Conservation (phyloP, 139 green algal genomes). For the Spirogloea muscicola region DNA sequence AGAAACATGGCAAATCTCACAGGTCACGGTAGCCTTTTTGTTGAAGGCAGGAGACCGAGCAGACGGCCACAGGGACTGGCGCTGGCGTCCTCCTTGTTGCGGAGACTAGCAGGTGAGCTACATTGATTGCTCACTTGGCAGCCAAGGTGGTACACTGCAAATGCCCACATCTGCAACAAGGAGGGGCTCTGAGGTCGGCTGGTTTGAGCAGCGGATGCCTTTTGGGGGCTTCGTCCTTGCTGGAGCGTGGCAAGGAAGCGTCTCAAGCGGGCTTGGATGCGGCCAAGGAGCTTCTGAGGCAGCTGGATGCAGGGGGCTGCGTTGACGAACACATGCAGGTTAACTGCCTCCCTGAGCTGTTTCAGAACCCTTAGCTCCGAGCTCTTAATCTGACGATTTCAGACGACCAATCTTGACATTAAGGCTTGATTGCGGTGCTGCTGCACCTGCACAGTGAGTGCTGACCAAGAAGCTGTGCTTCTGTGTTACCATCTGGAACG, state of each 20-base stretch:
- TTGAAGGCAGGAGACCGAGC: constrained; percentile 9
- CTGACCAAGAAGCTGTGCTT: not conserved
- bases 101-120: constrained; percentile 10
- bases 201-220: not conserved
- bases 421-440: not conserved
- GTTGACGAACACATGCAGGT: constrained; percentile 48
- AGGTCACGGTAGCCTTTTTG: no score
- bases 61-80: not conserved
- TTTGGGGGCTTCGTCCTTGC: constrained; percentile 37
- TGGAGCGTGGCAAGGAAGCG: constrained; percentile 45
- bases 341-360: not conserved
- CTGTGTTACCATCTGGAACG: not conserved
- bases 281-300: constrained; percentile 59
- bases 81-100: constrained; percentile 13
- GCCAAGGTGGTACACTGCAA: not conserved
- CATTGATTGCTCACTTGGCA: not conserved
- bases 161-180: not conserved
- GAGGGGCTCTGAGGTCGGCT: not conserved
- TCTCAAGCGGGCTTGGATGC: constrained; percentile 51
- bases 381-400: not conserved
- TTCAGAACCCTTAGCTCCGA: not conserved
- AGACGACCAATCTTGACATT: not conserved
- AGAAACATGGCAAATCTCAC: no score
- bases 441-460: not conserved
- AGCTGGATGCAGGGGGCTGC: constrained; percentile 55